Evolutionary conservation across 2,329 filamentous ascomycete species (phyloP).

Genomic region (Aureobasidium namibiae): DNA sequence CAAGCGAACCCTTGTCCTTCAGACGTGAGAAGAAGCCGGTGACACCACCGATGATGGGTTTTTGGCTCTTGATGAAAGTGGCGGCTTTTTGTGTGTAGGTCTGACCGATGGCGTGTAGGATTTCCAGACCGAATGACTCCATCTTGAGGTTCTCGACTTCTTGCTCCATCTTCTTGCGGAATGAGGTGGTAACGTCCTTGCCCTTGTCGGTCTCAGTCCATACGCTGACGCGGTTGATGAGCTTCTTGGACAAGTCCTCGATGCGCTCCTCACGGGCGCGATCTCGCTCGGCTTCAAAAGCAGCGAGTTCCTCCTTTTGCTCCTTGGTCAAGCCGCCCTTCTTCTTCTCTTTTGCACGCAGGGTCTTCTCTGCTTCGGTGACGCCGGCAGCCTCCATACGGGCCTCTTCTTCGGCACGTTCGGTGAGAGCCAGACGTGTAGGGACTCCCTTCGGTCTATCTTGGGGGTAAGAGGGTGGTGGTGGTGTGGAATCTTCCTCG

Average conservation of each 20-base stretch:
- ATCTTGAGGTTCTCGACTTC: conserved; percentile 99
- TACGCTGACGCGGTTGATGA: conserved; percentile 80
- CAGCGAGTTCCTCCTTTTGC: conserved; percentile 83
- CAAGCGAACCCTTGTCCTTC: conserved; percentile 91
- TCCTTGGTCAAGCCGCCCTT: conserved; percentile 81
- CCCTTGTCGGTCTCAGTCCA: conserved; percentile 98
- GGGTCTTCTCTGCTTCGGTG: conserved; percentile 64
- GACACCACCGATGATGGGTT: conserved; percentile 75
- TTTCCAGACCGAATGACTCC: conserved; percentile 96
- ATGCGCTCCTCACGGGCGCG: conserved; percentile 83
- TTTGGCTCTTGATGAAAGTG: conserved; percentile 85
- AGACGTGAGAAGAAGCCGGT: conserved; percentile 88
- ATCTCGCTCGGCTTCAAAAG: conserved; percentile 78
- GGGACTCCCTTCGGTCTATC: conserved; percentile 50
- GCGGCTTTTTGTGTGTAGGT: conserved; percentile 86
- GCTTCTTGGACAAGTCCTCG: conserved; percentile 71
- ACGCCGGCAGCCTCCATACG: conserved; percentile 56
- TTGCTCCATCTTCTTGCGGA: conserved; percentile 86
- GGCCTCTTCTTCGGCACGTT: conserved; percentile 66
- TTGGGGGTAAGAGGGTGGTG: conserved; percentile 13
- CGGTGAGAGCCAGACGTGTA: conserved; percentile 78
- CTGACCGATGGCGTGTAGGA: conserved; percentile 85
- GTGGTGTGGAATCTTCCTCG: conserved; percentile 1
- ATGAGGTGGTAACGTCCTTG: conserved; percentile 72
- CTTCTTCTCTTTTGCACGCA: conserved; percentile 79